Base-by-base conservation (phyloP, 306 rosid species). In the Cucumis cinereus region DNA sequence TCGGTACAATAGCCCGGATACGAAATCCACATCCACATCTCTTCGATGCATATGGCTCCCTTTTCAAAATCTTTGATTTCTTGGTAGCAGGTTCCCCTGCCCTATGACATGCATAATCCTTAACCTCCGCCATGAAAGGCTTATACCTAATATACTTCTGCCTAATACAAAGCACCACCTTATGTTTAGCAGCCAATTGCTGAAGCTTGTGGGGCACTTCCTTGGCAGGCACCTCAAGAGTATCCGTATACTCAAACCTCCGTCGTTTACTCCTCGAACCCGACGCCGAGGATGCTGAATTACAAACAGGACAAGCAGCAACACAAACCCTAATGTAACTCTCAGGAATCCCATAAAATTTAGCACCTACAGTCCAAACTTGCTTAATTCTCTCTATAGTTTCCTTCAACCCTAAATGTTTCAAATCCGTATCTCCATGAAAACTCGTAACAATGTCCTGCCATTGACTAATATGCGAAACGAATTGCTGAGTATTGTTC, bases 41-140 rank as follows among this genome's bases (percentile, higher is more conserved):
- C 85, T 95, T 95, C 0, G 99, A 95, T 1, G 97, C 96, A 81
- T 95, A 95, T 0, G 99, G 99, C 77, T 95, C 99, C 90, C 98
- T 86, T 89, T 95, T 95, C 86, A 92, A 84, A 79, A 86, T 79
- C 82, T 92, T 95, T 0, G 90, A 81, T 79, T 92, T 95, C 91
- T 89, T 92, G 0, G 90, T 87, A 5, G 90, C 90, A 6, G 99
- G 99, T 80, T 95, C 98, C 0, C 99, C 99, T 0, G 99, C 99
- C 78, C 99, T 81, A 50, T 95, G 99, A 68, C 99, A 95, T 52
- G 99, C 99, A 73, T 95, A 95, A 59, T 95, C 99, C 91, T 95
- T 95, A 43, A 95, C 99, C 91, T 95, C 99, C 3, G 98, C 99
- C 99, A 95, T 92, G 76, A 95, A 95, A 47, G 99, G 99, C 80